Percentiles rank a stretch among this genome's conserved stretches.
These are phyloP conservation scores for Fusarium sp. DNA, from an alignment of 2,329 filamentous ascomycete species.

Conservation along the genomic window DNA sequence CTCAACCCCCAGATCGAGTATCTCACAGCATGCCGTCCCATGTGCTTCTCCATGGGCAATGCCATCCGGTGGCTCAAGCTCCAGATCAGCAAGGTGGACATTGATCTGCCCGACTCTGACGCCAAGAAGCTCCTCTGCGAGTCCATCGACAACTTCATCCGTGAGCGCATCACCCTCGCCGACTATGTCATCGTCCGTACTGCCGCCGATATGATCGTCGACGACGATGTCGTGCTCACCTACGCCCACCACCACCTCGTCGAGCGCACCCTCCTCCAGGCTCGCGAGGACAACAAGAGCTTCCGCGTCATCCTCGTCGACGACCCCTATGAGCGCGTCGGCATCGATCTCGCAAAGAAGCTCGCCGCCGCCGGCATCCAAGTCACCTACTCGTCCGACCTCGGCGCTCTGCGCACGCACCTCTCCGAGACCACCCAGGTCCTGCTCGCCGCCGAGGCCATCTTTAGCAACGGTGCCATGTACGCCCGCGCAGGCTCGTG, in stretches of 20 bases:
- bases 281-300: slow-evolving; percentile 73
- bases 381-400: slow-evolving; percentile 81
- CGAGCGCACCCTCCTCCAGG: slow-evolving; percentile 81
- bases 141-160: slow-evolving; percentile 88
- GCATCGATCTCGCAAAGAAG: slow-evolving; percentile 71
- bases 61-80: slow-evolving; percentile 95
- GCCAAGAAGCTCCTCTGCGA: slow-evolving; percentile 83
- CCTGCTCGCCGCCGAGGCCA: slow-evolving; percentile 89
- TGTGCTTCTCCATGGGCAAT: slow-evolving; percentile 97
- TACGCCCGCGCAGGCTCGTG: slow-evolving; percentile 90
- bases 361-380: slow-evolving; percentile 75
- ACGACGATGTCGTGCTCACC: slow-evolving; percentile 85
- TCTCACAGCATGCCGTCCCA: slow-evolving; percentile 90
- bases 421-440: slow-evolving; percentile 76
- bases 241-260: slow-evolving; percentile 89
- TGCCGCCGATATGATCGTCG: slow-evolving; percentile 78
- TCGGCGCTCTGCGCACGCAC: slow-evolving; percentile 80
- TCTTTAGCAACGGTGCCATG: slow-evolving; percentile 93
- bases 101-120: slow-evolving; percentile 81
- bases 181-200: slow-evolving; percentile 85
- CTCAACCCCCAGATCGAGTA: slow-evolving; percentile 97
- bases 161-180: slow-evolving; percentile 87
- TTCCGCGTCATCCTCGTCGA: slow-evolving; percentile 91
- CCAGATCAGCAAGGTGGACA: slow-evolving; percentile 89
- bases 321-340: slow-evolving; percentile 65